Evolutionary conservation across 805 yeast genomes (phyloP), one percentile per base, ranked within the genome.

Genomic region (Yarrowia sp.): DNA sequence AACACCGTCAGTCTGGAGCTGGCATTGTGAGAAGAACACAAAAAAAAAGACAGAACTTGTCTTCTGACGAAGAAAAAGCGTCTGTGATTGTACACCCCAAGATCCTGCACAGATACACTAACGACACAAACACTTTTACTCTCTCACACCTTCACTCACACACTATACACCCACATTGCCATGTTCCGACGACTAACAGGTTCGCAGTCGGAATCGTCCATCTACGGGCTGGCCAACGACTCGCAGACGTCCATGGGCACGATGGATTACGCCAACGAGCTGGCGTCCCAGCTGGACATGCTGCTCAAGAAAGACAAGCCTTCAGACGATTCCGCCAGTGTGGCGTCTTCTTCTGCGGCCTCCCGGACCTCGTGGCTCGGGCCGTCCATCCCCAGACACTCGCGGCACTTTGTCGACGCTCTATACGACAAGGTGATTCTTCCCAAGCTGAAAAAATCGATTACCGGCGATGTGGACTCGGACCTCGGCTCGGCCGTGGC

Each of bases 371-470:
- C 66, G 14, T 47, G 55, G 55, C 55, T 46, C 20, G 66, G 66
- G 3, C 55, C 66, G 0, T 46, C 64, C 40, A 58, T 58, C 9
- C 64, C 64, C 5, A 38, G 66, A 4, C 66, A 61, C 55, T 61
- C 66, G 3, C 43, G 66, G 3, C 66, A 61, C 46, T 61, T 61
- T 61, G 66, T 61, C 46, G 66, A 61, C 46, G 30, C 55, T 3
- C 38, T 61, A 12, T 61, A 61, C 38, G 66, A 61, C 55, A 34
- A 39, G 55, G 53, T 61, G 38, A 47, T 61, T 24, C 38, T 44
- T 3, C 66, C 66, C 53, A 61, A 61, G 66, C 66, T 61, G 17
- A 61, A 61, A 19, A 58, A 58, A 14, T 42, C 64, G 17, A 42
- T 43, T 43, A 17, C 40, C 38, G 63, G 63, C 17, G 66, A 61